Percentiles rank a stretch among this genome's conserved stretches.
phyloP scores from a whole-genome alignment of 2,329 filamentous ascomycete genomes.

The Calonectria leucothoes region DNA sequence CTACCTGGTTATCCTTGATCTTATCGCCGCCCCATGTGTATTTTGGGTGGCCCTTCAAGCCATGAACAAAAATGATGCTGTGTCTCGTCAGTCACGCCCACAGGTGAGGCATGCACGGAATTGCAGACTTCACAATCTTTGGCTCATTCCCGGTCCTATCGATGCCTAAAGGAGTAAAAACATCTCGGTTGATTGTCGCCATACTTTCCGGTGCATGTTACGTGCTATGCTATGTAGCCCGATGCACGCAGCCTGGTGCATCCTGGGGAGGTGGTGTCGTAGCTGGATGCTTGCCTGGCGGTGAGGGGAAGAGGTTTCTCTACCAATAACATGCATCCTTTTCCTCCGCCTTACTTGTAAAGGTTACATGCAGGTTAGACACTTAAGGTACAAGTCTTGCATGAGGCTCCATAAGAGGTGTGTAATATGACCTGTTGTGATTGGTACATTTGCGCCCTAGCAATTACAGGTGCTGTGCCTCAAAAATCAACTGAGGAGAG shows the following conservation, averaged over 20 bases:
- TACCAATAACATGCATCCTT: background rate
- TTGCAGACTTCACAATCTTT: background rate
- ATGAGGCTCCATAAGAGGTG: background rate
- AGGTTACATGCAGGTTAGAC: background rate
- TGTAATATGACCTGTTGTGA: background rate
- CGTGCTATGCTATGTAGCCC: background rate
- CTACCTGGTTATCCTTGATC: background rate
- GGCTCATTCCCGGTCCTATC: background rate
- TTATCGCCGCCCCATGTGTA: constrained; percentile 45
- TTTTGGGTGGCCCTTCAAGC: constrained; percentile 48
- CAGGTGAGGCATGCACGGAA: background rate
- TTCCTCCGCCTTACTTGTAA: background rate
- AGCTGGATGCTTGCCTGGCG: background rate
- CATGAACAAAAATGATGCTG: constrained; percentile 51
- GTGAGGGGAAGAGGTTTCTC: background rate
- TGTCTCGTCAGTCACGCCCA: background rate
- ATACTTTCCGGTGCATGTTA: background rate
- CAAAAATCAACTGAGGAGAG: background rate
- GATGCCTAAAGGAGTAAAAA: background rate
- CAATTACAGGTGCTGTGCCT: background rate
- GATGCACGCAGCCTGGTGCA: too few species aligned
- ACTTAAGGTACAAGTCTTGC: background rate
- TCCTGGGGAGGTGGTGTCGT: background rate
- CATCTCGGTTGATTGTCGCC: background rate
- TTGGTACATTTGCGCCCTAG: background rate